Evolutionary conservation across 1,139 yeast species (phyloP).

Genomic region (Torulaspora globosa): DNA sequence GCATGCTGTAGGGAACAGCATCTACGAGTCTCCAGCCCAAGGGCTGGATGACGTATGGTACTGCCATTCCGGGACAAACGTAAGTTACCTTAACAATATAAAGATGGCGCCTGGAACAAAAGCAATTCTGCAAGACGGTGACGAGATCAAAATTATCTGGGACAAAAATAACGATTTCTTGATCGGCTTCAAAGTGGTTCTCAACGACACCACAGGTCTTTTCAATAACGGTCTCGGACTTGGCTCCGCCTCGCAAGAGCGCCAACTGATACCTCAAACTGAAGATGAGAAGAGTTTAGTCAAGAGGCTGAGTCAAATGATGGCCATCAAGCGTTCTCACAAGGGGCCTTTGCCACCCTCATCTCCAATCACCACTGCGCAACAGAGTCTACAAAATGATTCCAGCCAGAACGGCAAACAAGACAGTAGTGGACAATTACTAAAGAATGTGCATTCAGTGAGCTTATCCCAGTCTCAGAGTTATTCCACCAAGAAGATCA

Average conservation of each 20-base stretch:
- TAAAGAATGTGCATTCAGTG: conserved; percentile 28
- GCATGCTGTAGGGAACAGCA: conserved; percentile 53
- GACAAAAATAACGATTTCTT: conserved; percentile 51
- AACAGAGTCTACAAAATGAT: background rate
- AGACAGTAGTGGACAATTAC: conserved; percentile 7
- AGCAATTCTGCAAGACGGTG: conserved; percentile 58
- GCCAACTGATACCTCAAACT: conserved; percentile 23
- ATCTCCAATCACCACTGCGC: conserved; percentile 6
- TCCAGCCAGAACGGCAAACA: conserved; percentile 2
- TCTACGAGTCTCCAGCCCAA: conserved; percentile 62
- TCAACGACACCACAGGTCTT: conserved; percentile 57
- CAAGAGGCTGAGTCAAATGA: conserved; percentile 24
- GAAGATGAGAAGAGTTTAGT: conserved; percentile 27
- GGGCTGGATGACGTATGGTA: conserved; percentile 77
- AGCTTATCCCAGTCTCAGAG: conserved; percentile 28
- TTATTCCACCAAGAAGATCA: conserved; percentile 30
- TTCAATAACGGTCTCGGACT: conserved; percentile 41
- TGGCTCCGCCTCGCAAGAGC: conserved; percentile 13
- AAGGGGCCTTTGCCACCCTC: conserved; percentile 8
- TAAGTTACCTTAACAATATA: conserved; percentile 63
- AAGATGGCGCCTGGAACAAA: conserved; percentile 61
- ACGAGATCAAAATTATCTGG: conserved; percentile 58
- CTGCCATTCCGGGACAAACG: conserved; percentile 73
- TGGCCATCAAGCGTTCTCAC: conserved; percentile 22
- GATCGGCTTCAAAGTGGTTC: conserved; percentile 50